A percentile compares a stretch with the other conserved stretches of the same genome.
Conservation (phyloP, 768 basidiomycete genomes). For the Pleurotus citrinopileatus region DNA sequence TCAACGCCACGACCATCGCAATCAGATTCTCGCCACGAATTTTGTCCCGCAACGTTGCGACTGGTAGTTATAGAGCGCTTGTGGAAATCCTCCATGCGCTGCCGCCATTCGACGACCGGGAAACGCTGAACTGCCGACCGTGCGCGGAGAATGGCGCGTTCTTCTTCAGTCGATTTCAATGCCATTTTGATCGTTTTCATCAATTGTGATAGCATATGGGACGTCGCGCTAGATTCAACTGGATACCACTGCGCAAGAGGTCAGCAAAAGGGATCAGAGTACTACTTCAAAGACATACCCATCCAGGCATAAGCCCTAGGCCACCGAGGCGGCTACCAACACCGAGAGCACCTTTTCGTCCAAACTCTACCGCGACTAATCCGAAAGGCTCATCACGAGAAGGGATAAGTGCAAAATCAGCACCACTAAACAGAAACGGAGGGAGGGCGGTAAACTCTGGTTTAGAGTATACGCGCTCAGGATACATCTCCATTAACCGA, state of each 20-base stretch:
- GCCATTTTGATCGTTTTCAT: conserved; percentile 95
- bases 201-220: conserved; percentile 92
- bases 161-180: conserved; percentile 85
- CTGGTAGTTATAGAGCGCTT: conserved; percentile 75
- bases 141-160: conserved; percentile 89
- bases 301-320: conserved; percentile 96
- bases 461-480: conserved; percentile 92
- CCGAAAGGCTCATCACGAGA: conserved; percentile 97
- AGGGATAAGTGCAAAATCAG: conserved; percentile 93
- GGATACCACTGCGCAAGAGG: conserved; percentile 79
- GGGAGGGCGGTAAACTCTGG: conserved; percentile 95
- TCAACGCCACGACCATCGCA: conserved; percentile 46
- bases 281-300: conserved; percentile 57
- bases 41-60: conserved; percentile 61
- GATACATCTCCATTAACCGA: conserved; percentile 92
- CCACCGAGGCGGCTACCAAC: conserved; percentile 93
- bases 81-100: conserved; percentile 94
- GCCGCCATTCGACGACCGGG: conserved; percentile 98
- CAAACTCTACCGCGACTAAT: conserved; percentile 94
- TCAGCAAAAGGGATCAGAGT: not conserved
- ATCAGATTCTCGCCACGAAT: conserved; percentile 79
- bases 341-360: conserved; percentile 93
- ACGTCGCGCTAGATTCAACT: conserved; percentile 89
- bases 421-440: conserved; percentile 91
- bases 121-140: conserved; percentile 94